A percentile compares a stretch with the other conserved stretches of the same genome.
Conservation (phyloP, 495 filamentous ascomycete species). For the Penicillium goetzii region DNA sequence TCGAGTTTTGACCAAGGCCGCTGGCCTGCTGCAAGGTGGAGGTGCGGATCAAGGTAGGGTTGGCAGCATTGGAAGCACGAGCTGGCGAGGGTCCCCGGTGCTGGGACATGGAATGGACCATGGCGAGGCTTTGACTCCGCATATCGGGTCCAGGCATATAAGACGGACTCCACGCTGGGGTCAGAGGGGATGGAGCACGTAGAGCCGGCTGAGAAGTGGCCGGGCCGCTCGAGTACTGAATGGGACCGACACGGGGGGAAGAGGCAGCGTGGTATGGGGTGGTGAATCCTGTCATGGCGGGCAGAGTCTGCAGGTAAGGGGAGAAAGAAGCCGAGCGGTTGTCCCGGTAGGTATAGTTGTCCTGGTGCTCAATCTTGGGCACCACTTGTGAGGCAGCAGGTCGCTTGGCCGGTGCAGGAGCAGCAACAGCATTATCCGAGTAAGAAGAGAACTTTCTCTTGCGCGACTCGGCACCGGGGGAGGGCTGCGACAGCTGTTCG, state of each 20-base stretch:
- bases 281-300: slow-evolving; percentile 39
- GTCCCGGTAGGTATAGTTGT: slow-evolving; percentile 42
- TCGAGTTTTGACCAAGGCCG: slow-evolving; percentile 45
- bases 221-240: slow-evolving; percentile 40
- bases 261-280: slow-evolving; percentile 36
- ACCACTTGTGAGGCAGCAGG: slow-evolving; percentile 42
- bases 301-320: slow-evolving; percentile 47
- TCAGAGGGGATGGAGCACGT: slow-evolving; percentile 47
- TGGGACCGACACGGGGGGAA: slow-evolving; percentile 35
- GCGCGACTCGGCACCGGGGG: slow-evolving; percentile 39
- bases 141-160: slow-evolving; percentile 38
- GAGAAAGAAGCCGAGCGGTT: slow-evolving; percentile 45
- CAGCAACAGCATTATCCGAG: slow-evolving; percentile 43
- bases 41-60: slow-evolving; percentile 78
- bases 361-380: slow-evolving; percentile 41
- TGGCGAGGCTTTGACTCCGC: slow-evolving; percentile 35
- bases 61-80: slow-evolving; percentile 52
- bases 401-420: slow-evolving; percentile 48
- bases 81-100: slow-evolving; percentile 48
- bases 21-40: slow-evolving; percentile 71
- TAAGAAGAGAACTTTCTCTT: slow-evolving; percentile 60
- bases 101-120: slow-evolving; percentile 39
- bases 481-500: slow-evolving; percentile 47
- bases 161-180: slow-evolving; percentile 51
- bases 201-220: slow-evolving; percentile 40